Percentiles rank a stretch among this genome's conserved stretches.
Conservation (phyloP, 768 basidiomycete species). For the Phylloporus scabripes region DNA sequence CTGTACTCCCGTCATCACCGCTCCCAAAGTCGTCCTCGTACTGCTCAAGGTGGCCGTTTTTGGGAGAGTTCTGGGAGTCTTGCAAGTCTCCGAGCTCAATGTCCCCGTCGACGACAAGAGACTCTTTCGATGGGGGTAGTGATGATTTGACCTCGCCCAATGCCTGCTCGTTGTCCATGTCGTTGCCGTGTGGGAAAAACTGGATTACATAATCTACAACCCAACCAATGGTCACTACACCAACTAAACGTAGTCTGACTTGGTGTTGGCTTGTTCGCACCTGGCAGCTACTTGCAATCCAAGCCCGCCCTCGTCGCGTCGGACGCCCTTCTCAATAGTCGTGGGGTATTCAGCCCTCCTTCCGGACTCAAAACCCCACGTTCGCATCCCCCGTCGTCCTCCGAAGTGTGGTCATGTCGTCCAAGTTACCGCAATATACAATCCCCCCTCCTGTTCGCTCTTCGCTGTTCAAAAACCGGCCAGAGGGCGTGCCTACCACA, state of each 20-base stretch:
- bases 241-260: constrained; percentile 21
- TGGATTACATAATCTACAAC: constrained; percentile 25
- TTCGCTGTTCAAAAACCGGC: constrained; percentile 53
- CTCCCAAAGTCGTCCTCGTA: constrained; percentile 33
- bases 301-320: constrained; percentile 13
- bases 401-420: constrained; percentile 47
- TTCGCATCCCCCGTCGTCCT: constrained; percentile 10
- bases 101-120: constrained; percentile 1
- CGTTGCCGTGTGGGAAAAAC: constrained; percentile 19
- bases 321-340: constrained; percentile 8
- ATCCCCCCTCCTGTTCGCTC: constrained; percentile 50
- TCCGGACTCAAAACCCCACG: constrained; percentile 9
- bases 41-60: constrained; percentile 15
- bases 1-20: constrained; percentile 38
- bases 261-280: constrained; percentile 22
- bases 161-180: constrained; percentile 8
- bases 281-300: constrained; percentile 17
- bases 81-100: constrained; percentile 34
- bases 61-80: constrained; percentile 16
- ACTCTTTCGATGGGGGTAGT: neutral
- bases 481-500: constrained; percentile 62
- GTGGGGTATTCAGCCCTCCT: constrained; percentile 8
- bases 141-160: neutral
- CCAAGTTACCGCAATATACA: constrained; percentile 49
- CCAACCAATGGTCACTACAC: constrained; percentile 29